Evolutionary conservation across 805 yeast species (phyloP), one percentile per base, ranked within the genome.

Genomic region (Wickerhamiella alocasiicola): DNA sequence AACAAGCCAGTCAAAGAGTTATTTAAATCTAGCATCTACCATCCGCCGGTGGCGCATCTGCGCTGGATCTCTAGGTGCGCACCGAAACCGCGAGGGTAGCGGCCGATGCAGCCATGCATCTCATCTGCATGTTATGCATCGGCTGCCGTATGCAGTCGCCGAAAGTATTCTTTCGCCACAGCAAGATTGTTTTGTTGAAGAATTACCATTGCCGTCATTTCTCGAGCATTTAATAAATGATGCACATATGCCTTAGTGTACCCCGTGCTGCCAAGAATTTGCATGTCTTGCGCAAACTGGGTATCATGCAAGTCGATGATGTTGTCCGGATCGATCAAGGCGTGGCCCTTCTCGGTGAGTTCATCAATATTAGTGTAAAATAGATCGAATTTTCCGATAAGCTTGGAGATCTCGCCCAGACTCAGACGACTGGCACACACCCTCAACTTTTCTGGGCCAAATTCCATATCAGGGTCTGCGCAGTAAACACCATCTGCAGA

Each of bases 121-220:
- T n/a, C n/a, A n/a, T n/a, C n/a, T n/a, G n/a, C n/a, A n/a, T n/a
- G n/a, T n/a, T n/a, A n/a, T n/a, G n/a, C n/a, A n/a, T n/a, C n/a
- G n/a, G n/a, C n/a, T n/a, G n/a, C n/a, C n/a, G n/a, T n/a, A n/a
- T n/a, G 11, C 26, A 23, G 11, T 11, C 26, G 26, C 7, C 31
- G 45, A 41, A 65, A 57, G 34, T 63, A 59, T 33, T 37, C 11
- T 18, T 43, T 46, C n/a, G 52, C 43, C 0, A 57, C 54, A 16
- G 46, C 46, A 20, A 58, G 36, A 44, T 65, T 65, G 43, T 66
- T 67, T 44, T 55, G 53, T 47, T 64, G 67, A 25, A 65, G 50
- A 7, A 63, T 45, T 33, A 64, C 63, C 54, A 63, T 59, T 2
- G 67, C 66, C 18, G 65, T 55, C 69, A 65, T 65, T 46, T 65